Percentiles rank a stretch among this genome's conserved stretches.
Evolutionary conservation across 2,329 filamentous ascomycete genomes (phyloP).

Genomic region (Diaporthe citriasiana): DNA sequence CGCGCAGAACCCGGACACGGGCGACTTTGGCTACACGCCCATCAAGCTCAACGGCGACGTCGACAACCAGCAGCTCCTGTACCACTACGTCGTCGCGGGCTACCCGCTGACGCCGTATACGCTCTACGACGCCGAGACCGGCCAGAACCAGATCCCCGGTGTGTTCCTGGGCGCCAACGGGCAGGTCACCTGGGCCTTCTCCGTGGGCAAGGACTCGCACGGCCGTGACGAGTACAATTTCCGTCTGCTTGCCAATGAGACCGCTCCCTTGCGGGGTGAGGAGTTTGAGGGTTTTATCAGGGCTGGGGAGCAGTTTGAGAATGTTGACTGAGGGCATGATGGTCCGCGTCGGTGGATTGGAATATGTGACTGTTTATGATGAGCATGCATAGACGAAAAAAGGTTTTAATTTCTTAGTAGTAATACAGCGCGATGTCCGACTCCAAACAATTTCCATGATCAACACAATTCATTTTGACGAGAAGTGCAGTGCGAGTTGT

Average conservation of each 20-base stretch:
- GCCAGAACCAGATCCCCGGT: neutral
- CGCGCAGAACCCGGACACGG: neutral
- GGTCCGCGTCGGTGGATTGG: neutral
- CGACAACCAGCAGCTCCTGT: slow-evolving; percentile 20
- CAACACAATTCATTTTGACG: too few species aligned
- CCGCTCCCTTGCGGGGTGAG: neutral
- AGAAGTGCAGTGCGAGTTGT: too few species aligned
- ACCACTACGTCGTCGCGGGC: neutral
- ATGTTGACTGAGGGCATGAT: neutral
- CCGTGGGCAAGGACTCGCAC: neutral
- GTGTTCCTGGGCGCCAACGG: neutral
- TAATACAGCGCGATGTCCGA: neutral
- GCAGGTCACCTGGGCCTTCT: slow-evolving; percentile 22
- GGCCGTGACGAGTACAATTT: neutral
- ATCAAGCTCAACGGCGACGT: neutral
- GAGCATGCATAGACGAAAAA: neutral
- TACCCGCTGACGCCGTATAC: slow-evolving; percentile 5
- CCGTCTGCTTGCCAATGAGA: slow-evolving; percentile 18
- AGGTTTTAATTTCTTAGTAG: neutral
- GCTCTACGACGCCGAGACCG: neutral
- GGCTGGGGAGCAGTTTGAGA: neutral
- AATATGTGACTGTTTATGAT: neutral
- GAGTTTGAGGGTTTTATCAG: slow-evolving; percentile 20
- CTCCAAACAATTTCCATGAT: too few species aligned
- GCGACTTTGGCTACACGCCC: neutral